phyloP scores from a whole-genome alignment of 257 asterid genomes.

The Salvia rosmarinus region DNA sequence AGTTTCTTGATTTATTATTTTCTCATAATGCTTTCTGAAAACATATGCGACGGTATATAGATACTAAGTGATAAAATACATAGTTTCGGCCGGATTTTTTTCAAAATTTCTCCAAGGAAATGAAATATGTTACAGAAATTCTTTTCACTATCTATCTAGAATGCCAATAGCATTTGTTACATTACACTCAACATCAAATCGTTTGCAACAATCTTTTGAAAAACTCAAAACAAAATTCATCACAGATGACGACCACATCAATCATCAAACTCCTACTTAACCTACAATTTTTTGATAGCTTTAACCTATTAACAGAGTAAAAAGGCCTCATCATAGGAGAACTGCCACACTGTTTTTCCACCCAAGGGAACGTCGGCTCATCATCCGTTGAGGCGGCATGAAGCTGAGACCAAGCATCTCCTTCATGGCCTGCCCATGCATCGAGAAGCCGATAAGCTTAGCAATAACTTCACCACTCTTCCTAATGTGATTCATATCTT shows the following conservation, averaged over 20 bases:
- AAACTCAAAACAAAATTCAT: constrained; percentile 20
- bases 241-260: constrained; percentile 23
- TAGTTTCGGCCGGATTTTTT: neutral
- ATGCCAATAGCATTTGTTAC: neutral
- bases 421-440: constrained; percentile 50
- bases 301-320: constrained; percentile 12
- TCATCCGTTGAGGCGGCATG: constrained; percentile 47
- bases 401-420: constrained; percentile 77
- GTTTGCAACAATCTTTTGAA: neutral
- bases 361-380: constrained; percentile 49
- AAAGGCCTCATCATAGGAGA: constrained; percentile 31
- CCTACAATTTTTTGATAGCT: constrained; percentile 6
- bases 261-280: constrained; percentile 5
- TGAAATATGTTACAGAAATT: neutral
- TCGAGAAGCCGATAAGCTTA: constrained; percentile 61
- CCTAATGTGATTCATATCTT: constrained; percentile 46
- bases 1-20: too few species aligned
- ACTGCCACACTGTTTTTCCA: constrained; percentile 59
- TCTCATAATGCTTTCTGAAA: neutral
- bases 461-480: constrained; percentile 66
- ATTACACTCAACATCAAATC: constrained; percentile 21
- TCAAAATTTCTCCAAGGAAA: neutral
- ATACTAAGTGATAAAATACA: neutral
- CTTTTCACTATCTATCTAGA: neutral
- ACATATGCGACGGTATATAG: too few species aligned